Conservation (phyloP, 2,329 filamentous ascomycete genomes). For the Aspergillus sp. region DNA sequence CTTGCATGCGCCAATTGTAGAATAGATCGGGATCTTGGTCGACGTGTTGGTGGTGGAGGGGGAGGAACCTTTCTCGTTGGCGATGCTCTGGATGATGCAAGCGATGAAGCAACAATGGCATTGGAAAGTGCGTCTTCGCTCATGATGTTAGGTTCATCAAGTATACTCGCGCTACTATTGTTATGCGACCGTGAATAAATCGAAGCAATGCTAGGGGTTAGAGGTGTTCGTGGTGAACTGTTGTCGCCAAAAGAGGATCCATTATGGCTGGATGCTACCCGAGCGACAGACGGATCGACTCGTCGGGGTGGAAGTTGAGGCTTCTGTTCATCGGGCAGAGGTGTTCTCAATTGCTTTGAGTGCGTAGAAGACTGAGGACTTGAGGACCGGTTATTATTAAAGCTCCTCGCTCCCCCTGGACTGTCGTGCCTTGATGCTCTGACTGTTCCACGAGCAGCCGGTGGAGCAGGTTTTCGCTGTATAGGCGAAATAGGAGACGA, state of each 20-base stretch:
- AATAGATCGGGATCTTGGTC: constrained; percentile 31
- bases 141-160: constrained; percentile 20
- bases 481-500: constrained; percentile 8
- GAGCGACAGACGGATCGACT: constrained; percentile 1
- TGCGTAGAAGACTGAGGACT: constrained; percentile 11
- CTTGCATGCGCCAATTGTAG: constrained; percentile 16
- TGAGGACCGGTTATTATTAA: constrained; percentile 4
- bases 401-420: neutral
- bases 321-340: constrained; percentile 12
- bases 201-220: constrained; percentile 22
- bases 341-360: constrained; percentile 7
- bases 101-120: constrained; percentile 44
- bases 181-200: constrained; percentile 19
- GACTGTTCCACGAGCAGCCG: neutral
- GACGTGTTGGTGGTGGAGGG: constrained; percentile 34
- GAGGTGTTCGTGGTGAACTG: constrained; percentile 9
- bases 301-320: constrained; percentile 24
- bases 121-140: constrained; percentile 38
- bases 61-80: constrained; percentile 36
- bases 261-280: constrained; percentile 2
- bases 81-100: constrained; percentile 39
- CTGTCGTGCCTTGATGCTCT: too few relatives aligned
- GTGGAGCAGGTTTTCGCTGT: constrained; percentile 8
- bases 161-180: constrained; percentile 19
- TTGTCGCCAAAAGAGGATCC: constrained; percentile 5